A percentile compares a stretch with the other conserved stretches of the same genome.
Evolutionary conservation across 2,329 filamentous ascomycete species (phyloP).

Genomic region (Xylaria sp.): DNA sequence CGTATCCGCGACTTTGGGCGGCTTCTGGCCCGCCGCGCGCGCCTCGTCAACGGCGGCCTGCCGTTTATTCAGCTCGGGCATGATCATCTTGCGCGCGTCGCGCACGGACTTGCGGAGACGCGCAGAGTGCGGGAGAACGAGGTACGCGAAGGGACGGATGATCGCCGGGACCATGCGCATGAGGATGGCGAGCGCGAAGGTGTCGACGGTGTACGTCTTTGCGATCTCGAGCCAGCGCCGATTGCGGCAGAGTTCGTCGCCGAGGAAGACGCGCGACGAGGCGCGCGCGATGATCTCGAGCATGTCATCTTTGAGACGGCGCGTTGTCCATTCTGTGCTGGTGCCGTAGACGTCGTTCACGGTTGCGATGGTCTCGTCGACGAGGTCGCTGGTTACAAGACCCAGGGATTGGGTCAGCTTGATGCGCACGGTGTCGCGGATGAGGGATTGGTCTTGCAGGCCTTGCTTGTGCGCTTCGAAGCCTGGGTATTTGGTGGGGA

Average conservation of each 20-base stretch:
- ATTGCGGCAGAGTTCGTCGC: conserved; percentile 40
- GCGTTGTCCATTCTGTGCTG: conserved; percentile 37
- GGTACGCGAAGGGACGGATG: conserved; percentile 39
- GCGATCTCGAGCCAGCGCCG: conserved; percentile 42
- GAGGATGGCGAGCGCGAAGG: conserved; percentile 33
- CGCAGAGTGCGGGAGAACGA: conserved; percentile 39
- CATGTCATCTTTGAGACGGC: conserved; percentile 33
- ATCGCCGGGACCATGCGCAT: conserved; percentile 39
- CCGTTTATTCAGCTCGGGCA: conserved; percentile 30
- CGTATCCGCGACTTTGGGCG: conserved; percentile 35
- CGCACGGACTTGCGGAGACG: conserved; percentile 35
- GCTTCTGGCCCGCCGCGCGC: conserved; percentile 26
- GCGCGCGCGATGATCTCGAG: conserved; percentile 43
- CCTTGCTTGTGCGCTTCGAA: conserved; percentile 30
- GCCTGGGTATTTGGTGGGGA: conserved; percentile 32
- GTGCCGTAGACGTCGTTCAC: conserved; percentile 34
- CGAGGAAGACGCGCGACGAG: conserved; percentile 46
- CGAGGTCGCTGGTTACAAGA: conserved; percentile 33
- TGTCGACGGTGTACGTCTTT: conserved; percentile 39
- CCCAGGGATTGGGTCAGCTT: conserved; percentile 33
- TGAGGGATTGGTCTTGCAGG: conserved; percentile 24
- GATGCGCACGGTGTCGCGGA: conserved; percentile 31
- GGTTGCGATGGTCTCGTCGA: conserved; percentile 33
- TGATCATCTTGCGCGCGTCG: conserved; percentile 35
- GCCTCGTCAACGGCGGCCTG: conserved; percentile 27